phyloP scores from a whole-genome alignment of 2,329 filamentous ascomycete species.

The Neoarthrinium moseri region DNA sequence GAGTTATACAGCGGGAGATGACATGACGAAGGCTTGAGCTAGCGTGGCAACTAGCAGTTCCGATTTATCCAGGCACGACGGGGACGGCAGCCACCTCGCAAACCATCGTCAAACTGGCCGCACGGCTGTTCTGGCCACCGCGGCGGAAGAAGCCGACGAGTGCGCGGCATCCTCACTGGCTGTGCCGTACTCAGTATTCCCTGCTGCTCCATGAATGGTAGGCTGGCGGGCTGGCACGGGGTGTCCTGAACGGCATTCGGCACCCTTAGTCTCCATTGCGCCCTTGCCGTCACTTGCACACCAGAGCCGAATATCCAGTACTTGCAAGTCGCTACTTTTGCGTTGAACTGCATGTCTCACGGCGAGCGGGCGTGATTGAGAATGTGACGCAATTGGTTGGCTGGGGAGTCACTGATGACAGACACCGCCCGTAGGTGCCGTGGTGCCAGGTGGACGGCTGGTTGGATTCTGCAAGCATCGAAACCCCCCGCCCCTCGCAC shows the following conservation, averaged over 20 bases:
- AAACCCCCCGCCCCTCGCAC: no score
- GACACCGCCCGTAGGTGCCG: no score
- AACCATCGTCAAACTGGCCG: no score
- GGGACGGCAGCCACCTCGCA: no score
- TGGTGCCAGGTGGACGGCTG: no score
- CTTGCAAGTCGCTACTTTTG: no score
- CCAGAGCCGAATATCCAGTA: not conserved
- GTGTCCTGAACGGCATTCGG: not conserved
- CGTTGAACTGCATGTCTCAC: constrained; percentile 1
- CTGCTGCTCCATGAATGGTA: not conserved
- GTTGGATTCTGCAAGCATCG: no score
- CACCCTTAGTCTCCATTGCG: not conserved
- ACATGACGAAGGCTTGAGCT: constrained; percentile 1
- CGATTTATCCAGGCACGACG: not conserved
- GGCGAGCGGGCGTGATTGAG: not conserved
- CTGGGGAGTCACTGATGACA: no score
- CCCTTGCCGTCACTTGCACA: not conserved
- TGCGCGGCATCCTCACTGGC: no score
- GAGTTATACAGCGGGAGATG: not conserved
- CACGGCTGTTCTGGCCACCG: no score
- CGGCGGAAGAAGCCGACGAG: no score
- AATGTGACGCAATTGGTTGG: not conserved
- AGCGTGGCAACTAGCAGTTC: constrained; percentile 1
- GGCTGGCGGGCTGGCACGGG: not conserved
- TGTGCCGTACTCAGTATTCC: no score